Evolutionary conservation across 2,329 filamentous ascomycete species (phyloP), one percentile per base, ranked within the genome.

Genomic region (Rachicladosporium sp.): DNA sequence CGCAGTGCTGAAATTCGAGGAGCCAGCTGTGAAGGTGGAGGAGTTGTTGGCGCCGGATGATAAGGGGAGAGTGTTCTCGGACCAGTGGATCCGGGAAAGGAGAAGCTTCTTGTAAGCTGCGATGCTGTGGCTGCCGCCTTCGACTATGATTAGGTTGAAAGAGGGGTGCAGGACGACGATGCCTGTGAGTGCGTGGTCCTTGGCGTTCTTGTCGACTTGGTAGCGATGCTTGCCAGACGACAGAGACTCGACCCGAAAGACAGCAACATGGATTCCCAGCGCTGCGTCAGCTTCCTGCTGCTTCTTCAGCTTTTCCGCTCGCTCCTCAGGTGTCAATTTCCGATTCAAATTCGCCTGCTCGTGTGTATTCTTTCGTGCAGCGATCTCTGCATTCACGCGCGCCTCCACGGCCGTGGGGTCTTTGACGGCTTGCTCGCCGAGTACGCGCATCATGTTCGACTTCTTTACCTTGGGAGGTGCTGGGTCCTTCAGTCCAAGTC

Each of bases 351-450:
- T 98, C 42, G 73, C 67, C 31, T 76, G 63, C 43, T 89, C 68
- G 61, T 98, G 93, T 49, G 80, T 74, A 43, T 82, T 72, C 42
- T 81, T 78, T 32, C 91, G 83, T 46, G 93, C 87, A 21, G 82
- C 82, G 48, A 98, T 95, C 61, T 98, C 87, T 38, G 80, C 74
- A 60, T 93, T 94, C 37, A 98, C 91, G 15, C 86, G 79, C 37
- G 87, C 86, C 64, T 98, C 91, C 34, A 98, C 91, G 3, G 91
- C 91, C 1, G 93, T 98, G 5, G 91, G 91, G 62, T 98, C 91
- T 57, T 94, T 93, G 49, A 98, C 89, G 11, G 80, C 80, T 62
- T 86, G 81, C 57, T 95, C 86, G 46, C 91, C 91, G 41, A 95
- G 71, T 23, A 98, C 91, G 42, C 88, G 81, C 91, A 98, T 98